Percentiles rank a stretch among this genome's conserved stretches.
These are phyloP conservation scores for Nicotiana attenuata DNA, from an alignment of 257 asterid genomes.

Conservation along the genomic window DNA sequence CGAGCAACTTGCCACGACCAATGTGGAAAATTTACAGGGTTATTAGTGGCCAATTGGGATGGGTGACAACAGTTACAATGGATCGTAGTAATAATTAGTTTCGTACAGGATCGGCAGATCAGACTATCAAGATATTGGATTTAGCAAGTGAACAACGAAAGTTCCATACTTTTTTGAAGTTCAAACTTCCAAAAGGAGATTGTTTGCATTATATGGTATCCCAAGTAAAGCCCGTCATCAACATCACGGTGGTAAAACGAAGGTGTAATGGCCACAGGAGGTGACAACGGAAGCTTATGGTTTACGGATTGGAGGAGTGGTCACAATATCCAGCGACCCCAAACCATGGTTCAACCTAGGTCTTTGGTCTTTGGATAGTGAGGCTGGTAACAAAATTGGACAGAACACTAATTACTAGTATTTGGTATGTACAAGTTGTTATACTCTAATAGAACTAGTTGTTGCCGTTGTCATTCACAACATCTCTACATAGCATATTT, in stretches of 20 bases:
- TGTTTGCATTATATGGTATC: conserved; percentile 93
- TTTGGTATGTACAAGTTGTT: no score
- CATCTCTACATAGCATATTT: conserved; percentile 77
- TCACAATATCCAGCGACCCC: conserved; percentile 88
- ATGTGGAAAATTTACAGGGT: background rate
- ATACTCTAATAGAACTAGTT: no score
- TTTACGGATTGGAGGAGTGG: conserved; percentile 98
- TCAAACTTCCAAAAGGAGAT: background rate
- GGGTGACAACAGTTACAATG: background rate
- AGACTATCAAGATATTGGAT: conserved; percentile 50
- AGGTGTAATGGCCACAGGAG: conserved; percentile 83
- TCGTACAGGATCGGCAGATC: background rate
- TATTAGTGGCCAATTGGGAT: background rate
- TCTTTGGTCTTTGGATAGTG: background rate
- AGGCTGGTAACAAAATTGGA: no score
- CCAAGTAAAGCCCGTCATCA: conserved; percentile 85
- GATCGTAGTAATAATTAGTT: background rate
- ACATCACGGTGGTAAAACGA: conserved; percentile 80
- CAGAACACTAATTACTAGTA: no score
- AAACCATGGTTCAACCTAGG: conserved; percentile 90
- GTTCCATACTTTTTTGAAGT: no score
- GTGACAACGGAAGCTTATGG: conserved; percentile 96
- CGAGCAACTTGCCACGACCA: no score
- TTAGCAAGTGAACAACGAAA: no score
- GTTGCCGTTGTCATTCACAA: conserved; percentile 47